Base-by-base conservation (phyloP, 108 stramenopile species). In the Nitzschia sp. region DNA sequence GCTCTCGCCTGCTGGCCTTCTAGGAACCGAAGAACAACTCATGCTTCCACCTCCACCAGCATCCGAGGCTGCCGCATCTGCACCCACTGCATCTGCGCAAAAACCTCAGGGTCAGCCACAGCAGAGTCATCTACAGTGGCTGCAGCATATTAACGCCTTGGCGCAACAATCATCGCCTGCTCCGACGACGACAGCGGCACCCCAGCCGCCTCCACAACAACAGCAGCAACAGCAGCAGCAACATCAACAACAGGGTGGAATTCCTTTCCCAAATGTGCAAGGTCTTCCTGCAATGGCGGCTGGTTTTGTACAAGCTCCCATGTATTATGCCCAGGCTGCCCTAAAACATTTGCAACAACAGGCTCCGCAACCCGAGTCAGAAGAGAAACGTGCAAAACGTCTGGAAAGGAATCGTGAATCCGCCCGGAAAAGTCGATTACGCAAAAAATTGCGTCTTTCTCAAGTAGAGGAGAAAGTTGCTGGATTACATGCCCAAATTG, bases 371-470 rank as follows among this genome's bases (percentile, higher is more conserved):
- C 77, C 46, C 20, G 85, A 86, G 74, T 72, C 76, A 20, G 84
- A 83, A 70, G 93, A 95, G 61, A 90, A 88, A 67, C 86, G 93
- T 6, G 87, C 83, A 25, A 78, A 82, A 53, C 67, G 93, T 41
- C 65, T 95, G 54, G 91, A 91, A 53, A 76, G 93, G 14, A 95
- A 95, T 75, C 76, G 91, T 53, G 93, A 95, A 76, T 84, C 83
- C 21, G 93, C 93, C 12, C 80, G 93, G 12, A 88, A 89, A 54
- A 79, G 76, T 38, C 75, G 93, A 3, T 61, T 88, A 21, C 72
- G 91, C 21, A 95, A 95, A 63, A 95, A 95, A 65, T 88, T 91
- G 61, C 77, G 83, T 9, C 56, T 95, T 55, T 55, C 60, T 10
- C 76, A 72, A 34, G 67, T 92, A 42, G 80, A 73, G 41, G 74